Conservation (phyloP, 176 grass and related monocot species). For the Tillandsia leiboldiana region DNA sequence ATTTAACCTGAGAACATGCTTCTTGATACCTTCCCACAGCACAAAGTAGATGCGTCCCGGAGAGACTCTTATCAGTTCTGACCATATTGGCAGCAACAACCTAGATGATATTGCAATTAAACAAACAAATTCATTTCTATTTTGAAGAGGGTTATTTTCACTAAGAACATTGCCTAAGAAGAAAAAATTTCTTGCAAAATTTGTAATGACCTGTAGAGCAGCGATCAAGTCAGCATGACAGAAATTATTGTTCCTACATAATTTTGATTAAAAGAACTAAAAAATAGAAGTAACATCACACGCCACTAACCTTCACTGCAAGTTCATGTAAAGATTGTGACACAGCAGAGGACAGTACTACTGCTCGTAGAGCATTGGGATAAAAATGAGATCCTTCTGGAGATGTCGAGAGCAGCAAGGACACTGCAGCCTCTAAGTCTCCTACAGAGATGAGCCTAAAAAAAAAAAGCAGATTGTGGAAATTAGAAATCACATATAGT, state of each 20-base stretch:
- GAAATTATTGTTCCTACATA: not conserved
- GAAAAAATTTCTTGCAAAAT: not conserved
- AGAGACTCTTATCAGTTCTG: slow-evolving; percentile 85
- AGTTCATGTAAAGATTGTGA: slow-evolving; percentile 97
- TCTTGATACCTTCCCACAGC: slow-evolving; percentile 96
- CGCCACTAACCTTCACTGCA: slow-evolving; percentile 72
- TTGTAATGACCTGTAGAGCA: not conserved
- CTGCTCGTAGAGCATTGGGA: slow-evolving; percentile 92
- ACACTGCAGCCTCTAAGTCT: slow-evolving; percentile 80
- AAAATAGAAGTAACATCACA: not conserved
- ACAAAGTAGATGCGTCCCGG: slow-evolving; percentile 96
- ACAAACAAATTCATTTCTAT: not conserved
- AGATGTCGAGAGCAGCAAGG: slow-evolving; percentile 84
- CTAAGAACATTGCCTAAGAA: not conserved
- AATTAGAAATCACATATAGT: slow-evolving; percentile 3
- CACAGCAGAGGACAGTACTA: slow-evolving; percentile 89
- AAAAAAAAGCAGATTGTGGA: slow-evolving; percentile 10
- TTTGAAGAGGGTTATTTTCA: not conserved
- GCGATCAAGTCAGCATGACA: not conserved
- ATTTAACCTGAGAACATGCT: slow-evolving; percentile 90
- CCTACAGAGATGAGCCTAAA: slow-evolving; percentile 87
- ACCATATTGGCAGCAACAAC: slow-evolving; percentile 99
- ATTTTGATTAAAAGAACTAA: not conserved
- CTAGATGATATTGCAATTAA: slow-evolving; percentile 38
- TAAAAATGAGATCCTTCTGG: slow-evolving; percentile 98